These are phyloP conservation scores for Circinella minor DNA, from an alignment of 371 early-diverging fungal species.

Conservation along the genomic window DNA sequence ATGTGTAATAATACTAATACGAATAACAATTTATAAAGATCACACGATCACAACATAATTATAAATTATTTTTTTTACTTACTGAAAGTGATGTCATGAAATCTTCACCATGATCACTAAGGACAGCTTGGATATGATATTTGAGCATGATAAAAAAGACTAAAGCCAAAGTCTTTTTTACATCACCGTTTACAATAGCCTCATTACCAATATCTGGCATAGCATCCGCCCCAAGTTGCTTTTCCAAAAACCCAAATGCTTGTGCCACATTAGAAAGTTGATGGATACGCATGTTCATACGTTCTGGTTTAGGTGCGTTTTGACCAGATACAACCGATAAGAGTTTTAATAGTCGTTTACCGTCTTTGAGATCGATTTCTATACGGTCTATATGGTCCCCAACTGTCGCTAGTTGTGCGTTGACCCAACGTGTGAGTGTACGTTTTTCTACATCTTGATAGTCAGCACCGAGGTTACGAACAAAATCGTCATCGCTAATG, in stretches of 20 bases:
- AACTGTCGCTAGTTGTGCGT: constrained; percentile 65
- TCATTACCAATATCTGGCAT: constrained; percentile 81
- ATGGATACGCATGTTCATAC: constrained; percentile 75
- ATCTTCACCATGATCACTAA: constrained; percentile 51
- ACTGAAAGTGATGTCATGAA: constrained; percentile 37
- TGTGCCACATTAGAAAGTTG: constrained; percentile 82
- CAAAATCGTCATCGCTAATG: constrained; percentile 31
- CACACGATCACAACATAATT: too few relatives aligned
- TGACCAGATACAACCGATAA: constrained; percentile 62
- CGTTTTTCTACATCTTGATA: constrained; percentile 73
- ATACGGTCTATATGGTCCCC: constrained; percentile 46
- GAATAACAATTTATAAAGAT: too few relatives aligned
- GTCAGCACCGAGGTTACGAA: constrained; percentile 49
- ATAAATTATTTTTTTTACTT: constrained; percentile 8
- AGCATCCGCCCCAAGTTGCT: constrained; percentile 62
- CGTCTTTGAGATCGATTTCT: constrained; percentile 68
- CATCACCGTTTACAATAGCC: constrained; percentile 86
- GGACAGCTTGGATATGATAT: constrained; percentile 66
- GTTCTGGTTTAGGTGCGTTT: constrained; percentile 61
- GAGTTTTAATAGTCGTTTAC: constrained; percentile 64
- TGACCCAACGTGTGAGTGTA: constrained; percentile 86
- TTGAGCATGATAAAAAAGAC: constrained; percentile 82
- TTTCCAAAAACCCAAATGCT: constrained; percentile 70
- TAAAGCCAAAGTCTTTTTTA: constrained; percentile 86
- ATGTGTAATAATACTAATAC: background rate